These are phyloP conservation scores for Monascus purpureus DNA, from an alignment of 495 filamentous ascomycete species.

Conservation along the genomic window DNA sequence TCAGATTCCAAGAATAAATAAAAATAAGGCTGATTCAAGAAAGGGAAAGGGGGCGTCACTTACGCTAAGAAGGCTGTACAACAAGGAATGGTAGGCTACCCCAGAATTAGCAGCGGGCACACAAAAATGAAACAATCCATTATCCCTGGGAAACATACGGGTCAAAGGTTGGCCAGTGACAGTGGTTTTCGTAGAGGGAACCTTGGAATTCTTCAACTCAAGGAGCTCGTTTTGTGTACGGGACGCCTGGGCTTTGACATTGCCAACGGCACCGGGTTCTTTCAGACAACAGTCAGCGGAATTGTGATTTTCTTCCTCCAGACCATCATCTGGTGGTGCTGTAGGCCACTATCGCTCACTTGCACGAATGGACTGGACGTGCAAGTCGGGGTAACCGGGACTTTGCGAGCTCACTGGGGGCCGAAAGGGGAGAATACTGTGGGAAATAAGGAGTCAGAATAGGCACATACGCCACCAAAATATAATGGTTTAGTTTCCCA, in stretches of 20 bases:
- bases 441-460: no score
- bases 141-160: slow-evolving; percentile 29
- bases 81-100: slow-evolving; percentile 82
- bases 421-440: no score
- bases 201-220: slow-evolving; percentile 58
- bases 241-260: slow-evolving; percentile 55
- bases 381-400: no score
- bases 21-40: no score
- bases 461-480: no score
- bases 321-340: no score
- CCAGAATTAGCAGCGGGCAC: slow-evolving; percentile 6
- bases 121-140: background rate
- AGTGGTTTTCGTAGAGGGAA: slow-evolving; percentile 51
- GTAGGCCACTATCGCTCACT: no score
- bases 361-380: no score
- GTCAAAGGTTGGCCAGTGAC: slow-evolving; percentile 81
- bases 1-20: slow-evolving; percentile 35
- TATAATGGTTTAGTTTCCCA: no score
- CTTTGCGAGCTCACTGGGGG: no score
- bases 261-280: slow-evolving; percentile 62
- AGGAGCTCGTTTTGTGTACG: slow-evolving; percentile 62
- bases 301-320: slow-evolving; percentile 11
- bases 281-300: slow-evolving; percentile 8
- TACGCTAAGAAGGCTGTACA: slow-evolving; percentile 74
- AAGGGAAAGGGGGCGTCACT: slow-evolving; percentile 11